Percentiles rank a stretch among this genome's conserved stretches.
Conservation (phyloP, 768 basidiomycete species). For the Lyophyllum shimeji region DNA sequence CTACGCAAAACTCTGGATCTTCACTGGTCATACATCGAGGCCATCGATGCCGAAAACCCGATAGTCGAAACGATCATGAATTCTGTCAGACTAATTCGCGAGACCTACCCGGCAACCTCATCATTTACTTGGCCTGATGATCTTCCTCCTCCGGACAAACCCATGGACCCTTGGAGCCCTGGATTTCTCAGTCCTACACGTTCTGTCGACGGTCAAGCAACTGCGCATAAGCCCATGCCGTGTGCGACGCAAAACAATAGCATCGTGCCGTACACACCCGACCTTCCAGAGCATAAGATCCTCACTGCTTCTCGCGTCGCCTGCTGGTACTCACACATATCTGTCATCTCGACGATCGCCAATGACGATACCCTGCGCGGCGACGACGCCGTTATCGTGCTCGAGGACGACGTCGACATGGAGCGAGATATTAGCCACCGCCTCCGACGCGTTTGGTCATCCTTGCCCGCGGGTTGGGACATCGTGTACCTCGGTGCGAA, state of each 20-base stretch:
- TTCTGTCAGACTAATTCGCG: slow-evolving; percentile 38
- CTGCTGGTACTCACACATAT: slow-evolving; percentile 72
- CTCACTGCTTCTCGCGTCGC: slow-evolving; percentile 63
- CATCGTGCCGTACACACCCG: slow-evolving; percentile 31
- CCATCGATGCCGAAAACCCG: slow-evolving; percentile 38
- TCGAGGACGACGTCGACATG: slow-evolving; percentile 83
- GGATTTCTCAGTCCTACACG: slow-evolving; percentile 11
- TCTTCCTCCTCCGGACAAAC: slow-evolving; percentile 19
- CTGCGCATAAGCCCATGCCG: slow-evolving; percentile 11
- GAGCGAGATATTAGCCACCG: slow-evolving; percentile 56
- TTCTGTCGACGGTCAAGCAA: neutral
- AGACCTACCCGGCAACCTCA: neutral
- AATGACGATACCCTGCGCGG: slow-evolving; percentile 20
- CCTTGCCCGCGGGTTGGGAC: slow-evolving; percentile 66
- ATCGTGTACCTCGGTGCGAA: slow-evolving; percentile 54
- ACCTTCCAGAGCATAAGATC: slow-evolving; percentile 44
- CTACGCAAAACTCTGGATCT: slow-evolving; percentile 46
- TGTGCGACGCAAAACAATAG: slow-evolving; percentile 30
- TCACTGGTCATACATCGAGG: slow-evolving; percentile 55
- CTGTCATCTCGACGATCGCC: slow-evolving; percentile 45
- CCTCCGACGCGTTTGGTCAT: slow-evolving; percentile 43
- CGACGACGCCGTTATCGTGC: slow-evolving; percentile 47
- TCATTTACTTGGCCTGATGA: slow-evolving; percentile 24
- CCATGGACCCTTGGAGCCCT: slow-evolving; percentile 26
- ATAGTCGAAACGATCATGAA: slow-evolving; percentile 41